Evolutionary conservation across 345 rosid species (phyloP).

Genomic region (Rubroshorea leprosula): DNA sequence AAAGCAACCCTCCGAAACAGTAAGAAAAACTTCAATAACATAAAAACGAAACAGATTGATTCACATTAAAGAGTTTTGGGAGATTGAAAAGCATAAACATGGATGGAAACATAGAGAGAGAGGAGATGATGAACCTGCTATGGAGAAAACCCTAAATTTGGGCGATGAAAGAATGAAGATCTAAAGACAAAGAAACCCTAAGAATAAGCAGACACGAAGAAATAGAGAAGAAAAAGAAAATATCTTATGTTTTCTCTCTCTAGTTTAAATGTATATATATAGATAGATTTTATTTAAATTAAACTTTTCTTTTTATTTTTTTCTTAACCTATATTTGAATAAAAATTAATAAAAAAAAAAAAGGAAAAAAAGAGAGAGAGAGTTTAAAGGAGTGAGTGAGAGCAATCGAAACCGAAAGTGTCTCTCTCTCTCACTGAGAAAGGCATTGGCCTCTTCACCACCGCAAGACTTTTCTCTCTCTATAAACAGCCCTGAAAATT

Average conservation of each 20-base stretch:
- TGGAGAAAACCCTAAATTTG: constrained; percentile 11
- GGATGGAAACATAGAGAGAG: background rate
- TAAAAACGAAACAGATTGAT: background rate
- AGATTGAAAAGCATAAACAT: constrained; percentile 1
- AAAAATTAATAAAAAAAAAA: background rate
- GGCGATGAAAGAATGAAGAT: constrained; percentile 7
- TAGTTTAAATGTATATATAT: background rate
- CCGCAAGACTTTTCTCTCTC: constrained; percentile 5
- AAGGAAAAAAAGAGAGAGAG: background rate
- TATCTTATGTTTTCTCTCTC: constrained; percentile 3
- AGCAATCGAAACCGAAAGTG: background rate
- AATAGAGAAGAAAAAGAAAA: constrained; percentile 10
- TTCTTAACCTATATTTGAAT: background rate
- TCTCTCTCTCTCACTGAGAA: background rate
- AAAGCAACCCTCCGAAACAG: background rate
- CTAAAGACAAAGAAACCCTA: constrained; percentile 23
- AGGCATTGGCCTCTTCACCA: constrained; percentile 25
- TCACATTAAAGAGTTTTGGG: background rate
- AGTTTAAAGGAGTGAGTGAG: constrained; percentile 8
- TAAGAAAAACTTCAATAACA: constrained; percentile 14
- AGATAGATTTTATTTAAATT: background rate
- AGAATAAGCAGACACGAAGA: constrained; percentile 13
- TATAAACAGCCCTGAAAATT: constrained; percentile 1
- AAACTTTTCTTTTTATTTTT: constrained; percentile 10
- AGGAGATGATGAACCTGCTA: constrained; percentile 6